Evolutionary conservation across 352 stramenopile genomes (phyloP), one percentile per base, ranked within the genome.

Genomic region (Pythium folliculosum): DNA sequence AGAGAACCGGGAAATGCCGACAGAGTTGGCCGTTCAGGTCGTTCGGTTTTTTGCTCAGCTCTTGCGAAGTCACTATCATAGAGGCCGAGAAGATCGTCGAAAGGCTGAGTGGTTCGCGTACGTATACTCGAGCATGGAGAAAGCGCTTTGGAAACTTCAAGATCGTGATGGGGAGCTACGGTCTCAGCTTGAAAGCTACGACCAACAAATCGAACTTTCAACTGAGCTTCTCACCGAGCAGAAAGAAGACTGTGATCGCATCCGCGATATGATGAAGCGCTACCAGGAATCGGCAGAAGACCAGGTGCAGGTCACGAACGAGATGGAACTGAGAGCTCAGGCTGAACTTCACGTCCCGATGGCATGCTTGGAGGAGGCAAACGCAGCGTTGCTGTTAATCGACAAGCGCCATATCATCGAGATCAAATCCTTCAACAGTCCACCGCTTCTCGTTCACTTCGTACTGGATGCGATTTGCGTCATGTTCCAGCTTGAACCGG

Each of bases 391-490:
- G 3, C 35, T 89, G 22, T 60, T 86, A 37, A 82, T 94, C 21
- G 84, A 94, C 44, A 81, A 87, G 59, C 77, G 81, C 1, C 85
- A 92, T 53, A 90, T 94, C 32, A 72, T 90, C 30, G 86, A 94
- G 69, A 90, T 94, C 73, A 94, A 94, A 68, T 92, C 86, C 58
- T 94, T 94, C 43, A 87, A 81, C 14, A 91, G 67, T 37, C 86
- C 86, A 5, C 86, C 86, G 5, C 69, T 83, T 17, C 66, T 94
- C 0, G 86, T 94, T 2, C 84, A 92, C 37, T 63, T 92, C 13
- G 84, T 91, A 2, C 48, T 94, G 2, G 84, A 90, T 8, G 86
- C 83, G 0, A 79, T 94, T 16, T 92, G 86, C 60, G 80, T 91
- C 4, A 54, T 94, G 45, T 92, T 92, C 23, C 64, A 75, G n/a